A percentile compares a stretch with the other conserved stretches of the same genome.
Evolutionary conservation across 179 eudicot species (phyloP).

Genomic region (Silene noctiflora): DNA sequence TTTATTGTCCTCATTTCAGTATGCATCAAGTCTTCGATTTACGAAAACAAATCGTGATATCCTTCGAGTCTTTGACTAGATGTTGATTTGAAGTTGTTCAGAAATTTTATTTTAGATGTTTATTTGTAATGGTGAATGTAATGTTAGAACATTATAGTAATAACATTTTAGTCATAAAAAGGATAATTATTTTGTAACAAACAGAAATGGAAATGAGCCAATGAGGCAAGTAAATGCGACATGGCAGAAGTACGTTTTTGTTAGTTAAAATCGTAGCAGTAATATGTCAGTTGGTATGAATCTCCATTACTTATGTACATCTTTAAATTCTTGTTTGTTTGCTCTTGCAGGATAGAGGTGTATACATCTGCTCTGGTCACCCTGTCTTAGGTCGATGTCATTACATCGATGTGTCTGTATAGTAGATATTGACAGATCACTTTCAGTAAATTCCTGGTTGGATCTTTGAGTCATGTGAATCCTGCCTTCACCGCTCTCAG

Average conservation of each 20-base stretch:
- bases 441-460: neutral
- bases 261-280: neutral
- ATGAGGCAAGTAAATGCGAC: neutral
- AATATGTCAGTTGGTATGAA: neutral
- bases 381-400: neutral
- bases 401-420: neutral
- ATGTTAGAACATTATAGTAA: too few species aligned
- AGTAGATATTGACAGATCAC: neutral
- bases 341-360: constrained; percentile 8
- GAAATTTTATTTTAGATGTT: too few species aligned
- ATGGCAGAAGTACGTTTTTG: neutral
- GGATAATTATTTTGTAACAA: too few species aligned
- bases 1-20: too few species aligned
- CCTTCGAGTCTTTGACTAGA: too few species aligned
- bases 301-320: neutral
- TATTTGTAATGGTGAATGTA: too few species aligned
- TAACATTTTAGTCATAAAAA: too few species aligned
- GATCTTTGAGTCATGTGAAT: neutral
- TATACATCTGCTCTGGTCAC: neutral
- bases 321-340: neutral
- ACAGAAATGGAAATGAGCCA: neutral
- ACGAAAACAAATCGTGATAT: neutral
- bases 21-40: too few species aligned
- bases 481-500: neutral
- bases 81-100: too few species aligned